phyloP scores from a whole-genome alignment of 2,329 filamentous ascomycete species.

The Corinectria fuckeliana region DNA sequence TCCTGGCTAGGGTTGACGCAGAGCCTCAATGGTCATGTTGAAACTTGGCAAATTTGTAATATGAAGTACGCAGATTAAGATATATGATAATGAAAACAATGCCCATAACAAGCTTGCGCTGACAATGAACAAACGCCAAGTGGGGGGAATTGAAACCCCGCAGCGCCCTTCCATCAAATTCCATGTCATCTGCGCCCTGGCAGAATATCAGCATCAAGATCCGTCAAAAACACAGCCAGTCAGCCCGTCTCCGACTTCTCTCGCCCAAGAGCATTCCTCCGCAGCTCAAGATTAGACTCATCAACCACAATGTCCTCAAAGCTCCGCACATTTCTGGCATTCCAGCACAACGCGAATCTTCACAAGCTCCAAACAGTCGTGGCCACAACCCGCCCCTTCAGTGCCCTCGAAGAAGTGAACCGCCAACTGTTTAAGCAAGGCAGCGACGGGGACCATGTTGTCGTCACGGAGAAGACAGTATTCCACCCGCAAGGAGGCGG shows the following conservation, averaged over 20 bases:
- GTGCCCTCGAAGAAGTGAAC: slow-evolving; percentile 57
- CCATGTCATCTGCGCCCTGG: not conserved
- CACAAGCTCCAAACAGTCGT: slow-evolving; percentile 52
- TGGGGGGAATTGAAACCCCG: not conserved
- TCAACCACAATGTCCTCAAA: slow-evolving; percentile 26
- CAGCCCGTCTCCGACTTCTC: not conserved
- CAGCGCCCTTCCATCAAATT: not conserved
- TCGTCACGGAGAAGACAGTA: slow-evolving; percentile 70
- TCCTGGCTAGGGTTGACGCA: not conserved
- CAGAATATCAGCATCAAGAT: not conserved
- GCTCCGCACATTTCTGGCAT: slow-evolving; percentile 45
- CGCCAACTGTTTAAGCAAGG: slow-evolving; percentile 65
- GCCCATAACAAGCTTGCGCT: too few relatives aligned
- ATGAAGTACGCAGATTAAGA: not conserved
- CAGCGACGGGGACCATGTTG: slow-evolving; percentile 57
- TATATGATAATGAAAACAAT: not conserved
- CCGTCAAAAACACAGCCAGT: not conserved
- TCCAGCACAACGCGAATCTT: slow-evolving; percentile 52
- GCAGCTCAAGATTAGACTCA: too few relatives aligned
- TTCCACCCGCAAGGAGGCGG: slow-evolving; percentile 80
- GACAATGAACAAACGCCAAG: too few relatives aligned
- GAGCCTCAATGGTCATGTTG: not conserved
- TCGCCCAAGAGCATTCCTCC: not conserved
- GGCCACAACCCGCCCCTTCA: slow-evolving; percentile 55
- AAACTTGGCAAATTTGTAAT: not conserved